Evolutionary conservation across 306 rosid species (phyloP).

Genomic region (Mucuna pruriens): DNA sequence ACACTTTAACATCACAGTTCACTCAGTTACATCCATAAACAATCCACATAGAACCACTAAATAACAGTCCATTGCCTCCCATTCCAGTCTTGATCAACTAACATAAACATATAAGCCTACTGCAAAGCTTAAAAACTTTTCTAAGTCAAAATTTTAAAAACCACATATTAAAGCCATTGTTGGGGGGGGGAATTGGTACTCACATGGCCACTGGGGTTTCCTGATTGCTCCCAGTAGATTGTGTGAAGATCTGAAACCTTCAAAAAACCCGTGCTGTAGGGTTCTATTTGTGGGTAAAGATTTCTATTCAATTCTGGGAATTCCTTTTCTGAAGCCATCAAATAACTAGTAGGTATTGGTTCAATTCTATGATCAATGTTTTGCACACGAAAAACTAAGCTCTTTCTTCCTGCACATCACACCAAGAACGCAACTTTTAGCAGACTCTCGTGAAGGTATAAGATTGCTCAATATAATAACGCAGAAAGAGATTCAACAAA

Average conservation of each 20-base stretch:
- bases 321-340: constrained; percentile 68
- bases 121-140: not conserved
- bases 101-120: constrained; percentile 18
- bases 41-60: constrained; percentile 28
- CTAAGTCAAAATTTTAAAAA: not conserved
- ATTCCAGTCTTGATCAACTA: constrained; percentile 23
- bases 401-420: constrained; percentile 50
- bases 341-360: constrained; percentile 25
- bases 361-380: constrained; percentile 50
- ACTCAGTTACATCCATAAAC: constrained; percentile 22
- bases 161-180: not conserved
- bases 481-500: too few relatives aligned
- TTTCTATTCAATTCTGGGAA: constrained; percentile 49
- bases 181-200: constrained; percentile 41
- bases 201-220: constrained; percentile 86
- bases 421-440: constrained; percentile 30
- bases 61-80: not conserved
- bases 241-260: constrained; percentile 85
- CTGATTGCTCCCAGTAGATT: constrained; percentile 94
- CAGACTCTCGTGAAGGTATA: not conserved
- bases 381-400: constrained; percentile 42
- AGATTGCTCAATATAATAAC: not conserved
- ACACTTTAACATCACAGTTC: not conserved
- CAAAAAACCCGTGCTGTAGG: constrained; percentile 66
- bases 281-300: constrained; percentile 69